Percentiles rank a stretch among this genome's conserved stretches.
These are phyloP conservation scores for Suillus bovinus DNA, from an alignment of 768 basidiomycete genomes.

Conservation along the genomic window DNA sequence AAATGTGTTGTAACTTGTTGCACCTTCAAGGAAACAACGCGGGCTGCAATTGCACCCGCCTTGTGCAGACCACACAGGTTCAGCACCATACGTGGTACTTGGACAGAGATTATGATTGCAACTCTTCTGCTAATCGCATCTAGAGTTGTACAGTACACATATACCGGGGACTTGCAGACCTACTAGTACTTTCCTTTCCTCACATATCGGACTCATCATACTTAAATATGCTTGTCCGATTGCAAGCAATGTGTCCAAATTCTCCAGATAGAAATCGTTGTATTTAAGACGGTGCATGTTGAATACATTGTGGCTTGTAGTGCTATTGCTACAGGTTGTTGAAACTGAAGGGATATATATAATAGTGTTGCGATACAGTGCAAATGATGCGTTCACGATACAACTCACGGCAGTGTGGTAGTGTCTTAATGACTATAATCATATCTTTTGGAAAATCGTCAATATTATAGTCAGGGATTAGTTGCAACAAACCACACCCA, in stretches of 20 bases:
- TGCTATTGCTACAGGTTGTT: conserved; percentile 16
- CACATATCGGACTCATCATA: not conserved
- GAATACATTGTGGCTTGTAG: conserved; percentile 9
- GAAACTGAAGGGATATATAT: conserved; percentile 13
- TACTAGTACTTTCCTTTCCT: too few relatives aligned
- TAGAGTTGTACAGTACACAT: not conserved
- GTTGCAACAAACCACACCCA: conserved; percentile 33
- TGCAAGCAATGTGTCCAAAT: not conserved
- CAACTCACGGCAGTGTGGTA: not conserved
- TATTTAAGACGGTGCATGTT: conserved; percentile 2
- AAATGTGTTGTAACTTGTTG: too few relatives aligned
- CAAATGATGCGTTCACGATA: not conserved
- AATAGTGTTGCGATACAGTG: conserved; percentile 11
- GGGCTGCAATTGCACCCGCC: not conserved
- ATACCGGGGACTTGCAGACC: not conserved
- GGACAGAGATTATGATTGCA: not conserved
- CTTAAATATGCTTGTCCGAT: not conserved
- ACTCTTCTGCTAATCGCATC: not conserved
- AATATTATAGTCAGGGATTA: conserved; percentile 3
- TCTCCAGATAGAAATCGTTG: not conserved
- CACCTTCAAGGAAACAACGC: not conserved
- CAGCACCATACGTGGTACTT: too few relatives aligned
- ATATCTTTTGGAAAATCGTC: conserved; percentile 38
- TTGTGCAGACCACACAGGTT: too few relatives aligned
- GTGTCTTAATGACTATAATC: conserved; percentile 42